Evolutionary conservation across 1,284 basidiomycete species (phyloP), one percentile per base, ranked within the genome.

Genomic region (Ceratobasidium sp.): DNA sequence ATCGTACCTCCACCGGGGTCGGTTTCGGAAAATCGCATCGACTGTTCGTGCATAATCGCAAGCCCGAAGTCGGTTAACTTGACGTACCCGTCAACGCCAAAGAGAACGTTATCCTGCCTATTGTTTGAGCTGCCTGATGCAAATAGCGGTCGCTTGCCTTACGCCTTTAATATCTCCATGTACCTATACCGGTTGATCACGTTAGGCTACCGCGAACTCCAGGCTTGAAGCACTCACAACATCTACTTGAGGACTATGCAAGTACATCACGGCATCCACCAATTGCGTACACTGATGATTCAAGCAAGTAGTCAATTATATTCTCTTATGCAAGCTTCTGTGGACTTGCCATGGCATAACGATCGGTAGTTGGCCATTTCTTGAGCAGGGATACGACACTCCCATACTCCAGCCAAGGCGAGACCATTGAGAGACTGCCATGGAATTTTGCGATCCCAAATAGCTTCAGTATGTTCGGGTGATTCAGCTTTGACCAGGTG

Each of bases 121-220:
- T 47, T n/a, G n/a, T 6, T 11, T 22, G n/a, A n/a, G n/a, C n/a
- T n/a, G n/a, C n/a, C n/a, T n/a, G n/a, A n/a, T n/a, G n/a, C n/a
- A n/a, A n/a, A n/a, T n/a, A n/a, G n/a, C n/a, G n/a, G n/a, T n/a
- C n/a, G n/a, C n/a, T n/a, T n/a, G 22, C 50, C 63, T 31, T 29
- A 65, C 63, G 27, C 63, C 63, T 51, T 65, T 65, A 8, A 65
- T 8, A 19, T 65, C 63, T 22, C 63, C 63, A 19, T 65, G 63
- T 11, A 65, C 19, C 63, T 65, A n/a, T 29, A n/a, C 8, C 4
- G 11, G 4, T 7, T 6, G 11, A 5, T 11, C 7, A 60, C 19
- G 6, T 41, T 19, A 60, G 57, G 14, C n/a, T 48, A 14, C n/a
- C 1, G 15, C 6, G 6, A 2, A 7, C 6, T 51, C 19, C 6